These are phyloP conservation scores for Saturnispora galanensis DNA, from an alignment of 805 yeast genomes.

Conservation along the genomic window DNA sequence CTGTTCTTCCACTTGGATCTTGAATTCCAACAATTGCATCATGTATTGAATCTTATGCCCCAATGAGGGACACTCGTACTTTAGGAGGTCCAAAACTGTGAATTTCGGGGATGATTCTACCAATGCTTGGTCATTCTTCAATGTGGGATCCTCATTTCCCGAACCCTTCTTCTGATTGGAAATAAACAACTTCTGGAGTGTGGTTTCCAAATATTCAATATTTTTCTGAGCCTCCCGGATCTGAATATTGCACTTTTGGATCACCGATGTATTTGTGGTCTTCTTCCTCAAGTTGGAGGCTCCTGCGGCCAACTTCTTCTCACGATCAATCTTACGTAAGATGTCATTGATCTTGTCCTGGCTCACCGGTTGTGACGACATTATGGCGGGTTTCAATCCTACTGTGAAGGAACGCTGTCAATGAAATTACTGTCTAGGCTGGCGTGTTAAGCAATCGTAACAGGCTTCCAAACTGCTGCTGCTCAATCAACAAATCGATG, in stretches of 20 bases:
- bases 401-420: not conserved
- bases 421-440: no score
- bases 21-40: constrained; percentile 91
- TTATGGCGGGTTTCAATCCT: not conserved
- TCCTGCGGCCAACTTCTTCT: constrained; percentile 78
- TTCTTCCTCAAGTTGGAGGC: constrained; percentile 71
- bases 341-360: constrained; percentile 46
- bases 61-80: constrained; percentile 87
- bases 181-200: constrained; percentile 51
- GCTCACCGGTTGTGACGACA: constrained; percentile 27
- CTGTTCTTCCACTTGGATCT: constrained; percentile 87
- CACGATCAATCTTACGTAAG: constrained; percentile 77
- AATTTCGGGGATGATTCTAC: constrained; percentile 33
- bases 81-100: constrained; percentile 70
- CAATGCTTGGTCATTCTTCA: constrained; percentile 4
- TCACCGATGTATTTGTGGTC: constrained; percentile 72
- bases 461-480: no score
- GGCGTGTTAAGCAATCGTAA: no score
- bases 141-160: not conserved
- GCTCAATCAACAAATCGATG: not conserved
- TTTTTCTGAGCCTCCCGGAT: constrained; percentile 88
- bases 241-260: constrained; percentile 82
- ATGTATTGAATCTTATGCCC: constrained; percentile 92
- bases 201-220: constrained; percentile 77
- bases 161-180: constrained; percentile 9